These are phyloP conservation scores for Leccinum obscurum DNA, from an alignment of 768 basidiomycete species.

Conservation along the genomic window DNA sequence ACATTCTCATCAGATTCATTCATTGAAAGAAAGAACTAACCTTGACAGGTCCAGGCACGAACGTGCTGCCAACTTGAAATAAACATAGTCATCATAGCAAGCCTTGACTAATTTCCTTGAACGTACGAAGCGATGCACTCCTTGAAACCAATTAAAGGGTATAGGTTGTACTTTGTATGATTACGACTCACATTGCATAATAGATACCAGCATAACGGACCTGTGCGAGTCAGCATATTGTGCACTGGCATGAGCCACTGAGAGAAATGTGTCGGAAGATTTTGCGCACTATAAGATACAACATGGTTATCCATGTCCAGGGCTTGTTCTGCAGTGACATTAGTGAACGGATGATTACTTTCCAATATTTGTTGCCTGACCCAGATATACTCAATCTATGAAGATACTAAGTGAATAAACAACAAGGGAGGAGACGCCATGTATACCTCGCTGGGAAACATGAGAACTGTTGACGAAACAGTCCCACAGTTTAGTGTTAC, in stretches of 20 bases:
- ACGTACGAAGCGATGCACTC: no score
- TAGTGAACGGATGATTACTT: background rate
- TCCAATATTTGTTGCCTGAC: background rate
- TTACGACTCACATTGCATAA: no score
- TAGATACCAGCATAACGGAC: no score
- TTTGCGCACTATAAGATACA: background rate
- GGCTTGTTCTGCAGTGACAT: background rate
- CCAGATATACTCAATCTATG: background rate
- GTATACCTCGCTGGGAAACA: background rate
- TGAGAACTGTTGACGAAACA: background rate
- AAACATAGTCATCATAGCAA: no score
- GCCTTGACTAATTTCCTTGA: no score
- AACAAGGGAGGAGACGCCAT: background rate
- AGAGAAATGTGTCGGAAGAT: background rate
- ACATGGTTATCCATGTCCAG: background rate
- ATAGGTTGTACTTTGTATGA: no score
- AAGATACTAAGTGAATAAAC: background rate
- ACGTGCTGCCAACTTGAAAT: no score
- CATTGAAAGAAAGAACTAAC: no score
- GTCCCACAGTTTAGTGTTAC: background rate
- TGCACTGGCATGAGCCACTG: no score
- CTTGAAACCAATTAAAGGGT: no score
- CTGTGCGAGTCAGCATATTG: background rate
- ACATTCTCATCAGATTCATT: no score
- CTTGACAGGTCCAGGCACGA: no score